Base-by-base conservation (phyloP, 2,329 filamentous ascomycete species). In the Exophiala alcalophila region DNA sequence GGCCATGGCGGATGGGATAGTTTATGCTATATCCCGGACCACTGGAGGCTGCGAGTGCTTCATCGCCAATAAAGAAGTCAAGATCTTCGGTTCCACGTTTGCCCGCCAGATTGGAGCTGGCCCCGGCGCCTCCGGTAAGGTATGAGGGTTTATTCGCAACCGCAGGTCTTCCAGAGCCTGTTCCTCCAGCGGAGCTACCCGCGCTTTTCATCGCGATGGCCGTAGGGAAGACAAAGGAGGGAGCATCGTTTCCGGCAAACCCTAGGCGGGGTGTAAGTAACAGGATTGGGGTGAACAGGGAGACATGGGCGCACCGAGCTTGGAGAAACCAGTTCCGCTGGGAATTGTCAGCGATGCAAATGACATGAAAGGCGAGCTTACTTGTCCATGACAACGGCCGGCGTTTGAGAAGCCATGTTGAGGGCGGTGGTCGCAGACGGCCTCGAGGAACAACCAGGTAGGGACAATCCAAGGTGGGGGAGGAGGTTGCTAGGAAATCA, bases 361-460 rank as follows among this genome's bases (percentile, higher is more conserved):
- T 36, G 15, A 40, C 49, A 45, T 36, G 29, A 27, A 27, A 44
- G 49, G 50, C 56, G 28, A 49, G 78, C 88, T 72, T 84, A 96
- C 92, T 98, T 98, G 92, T 98, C 92, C 91, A 98, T 98, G 88
- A 98, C 92, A 96, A 98, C 92, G 86, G 92, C 92, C 62, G 92
- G 92, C 66, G 92, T 97, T 81, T 97, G 91, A 74, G 86, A 85
- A 65, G 92, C 91, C 92, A 98, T 98, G 52, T 60, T 65, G 61
- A 37, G 28, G 25, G 37, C n/a, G 24, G n/a, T 19, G 29, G 14
- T 11, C 19, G 23, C 21, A 32, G 27, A 27, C 33, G 21, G 31
- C 23, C 32, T 28, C 19, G 34, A 44, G 23, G 25, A 35, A 18
- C 19, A 10, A 29, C 32, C 27, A 19, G 11, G 21, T 26, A 21